Evolutionary conservation across 768 basidiomycete genomes (phyloP).

Genomic region (Mycena maculata): DNA sequence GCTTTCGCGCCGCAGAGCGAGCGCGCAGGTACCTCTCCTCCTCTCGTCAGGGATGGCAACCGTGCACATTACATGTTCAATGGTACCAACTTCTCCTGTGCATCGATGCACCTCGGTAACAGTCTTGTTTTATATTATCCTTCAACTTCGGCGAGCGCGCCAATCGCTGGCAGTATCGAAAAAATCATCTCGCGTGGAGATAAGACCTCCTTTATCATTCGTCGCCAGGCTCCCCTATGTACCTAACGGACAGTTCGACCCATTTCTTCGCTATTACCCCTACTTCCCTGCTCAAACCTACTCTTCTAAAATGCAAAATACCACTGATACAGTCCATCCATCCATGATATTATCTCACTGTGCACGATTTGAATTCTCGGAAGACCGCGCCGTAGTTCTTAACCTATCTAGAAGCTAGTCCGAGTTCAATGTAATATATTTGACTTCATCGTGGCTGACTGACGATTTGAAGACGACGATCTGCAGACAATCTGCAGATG

Average conservation of each 20-base stretch:
- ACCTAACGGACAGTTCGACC: not conserved
- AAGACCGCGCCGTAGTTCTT: too few relatives aligned
- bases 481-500: too few relatives aligned
- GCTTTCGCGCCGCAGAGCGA: slow-evolving; percentile 11
- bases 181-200: not conserved
- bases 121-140: slow-evolving; percentile 1
- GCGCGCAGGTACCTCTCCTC: slow-evolving; percentile 10
- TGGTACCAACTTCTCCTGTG: slow-evolving; percentile 7
- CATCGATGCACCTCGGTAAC: not conserved
- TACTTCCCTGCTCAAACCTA: too few relatives aligned
- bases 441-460: too few relatives aligned
- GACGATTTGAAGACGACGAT: too few relatives aligned
- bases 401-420: too few relatives aligned
- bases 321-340: too few relatives aligned
- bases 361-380: too few relatives aligned
- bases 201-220: not conserved
- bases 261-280: not conserved
- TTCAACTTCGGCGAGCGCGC: not conserved
- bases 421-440: too few relatives aligned
- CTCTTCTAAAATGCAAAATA: too few relatives aligned
- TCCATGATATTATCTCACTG: too few relatives aligned
- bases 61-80: slow-evolving; percentile 22
- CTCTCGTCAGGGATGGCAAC: slow-evolving; percentile 14
- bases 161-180: slow-evolving; percentile 5
- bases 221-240: slow-evolving; percentile 4